Evolutionary conservation across 2,329 filamentous ascomycete species (phyloP).

Genomic region (Fusarium compactum): DNA sequence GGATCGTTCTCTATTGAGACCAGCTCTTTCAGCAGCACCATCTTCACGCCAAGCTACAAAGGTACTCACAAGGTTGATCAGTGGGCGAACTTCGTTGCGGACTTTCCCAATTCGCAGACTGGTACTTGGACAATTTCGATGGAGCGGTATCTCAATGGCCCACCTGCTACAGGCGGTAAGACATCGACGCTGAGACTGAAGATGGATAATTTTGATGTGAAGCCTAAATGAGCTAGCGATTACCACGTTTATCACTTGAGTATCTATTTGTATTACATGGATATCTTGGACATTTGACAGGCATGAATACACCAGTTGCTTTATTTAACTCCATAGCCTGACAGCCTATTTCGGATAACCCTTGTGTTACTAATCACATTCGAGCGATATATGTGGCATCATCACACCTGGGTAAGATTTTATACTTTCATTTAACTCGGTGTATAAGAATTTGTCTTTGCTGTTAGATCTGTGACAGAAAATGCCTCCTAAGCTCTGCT

Average conservation of each 20-base stretch:
- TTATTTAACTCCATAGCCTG: too few species aligned
- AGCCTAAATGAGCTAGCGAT: not conserved
- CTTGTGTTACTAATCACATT: too few species aligned
- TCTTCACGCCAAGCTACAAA: not conserved
- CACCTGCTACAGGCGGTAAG: not conserved
- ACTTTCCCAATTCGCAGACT: conserved; percentile 6
- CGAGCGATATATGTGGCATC: too few species aligned
- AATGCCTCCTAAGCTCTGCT: not conserved
- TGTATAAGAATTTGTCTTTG: too few species aligned
- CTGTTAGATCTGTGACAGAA: too few species aligned
- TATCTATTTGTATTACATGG: too few species aligned
- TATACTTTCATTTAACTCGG: too few species aligned
- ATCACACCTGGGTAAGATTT: too few species aligned
- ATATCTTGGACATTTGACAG: too few species aligned
- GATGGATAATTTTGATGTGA: conserved; percentile 7
- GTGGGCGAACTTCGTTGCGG: not conserved
- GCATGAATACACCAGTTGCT: too few species aligned
- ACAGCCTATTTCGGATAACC: too few species aligned
- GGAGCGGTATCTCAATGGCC: not conserved
- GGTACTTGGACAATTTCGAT: conserved; percentile 8
- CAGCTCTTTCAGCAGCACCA: not conserved
- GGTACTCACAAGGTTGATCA: not conserved
- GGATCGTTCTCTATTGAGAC: not conserved
- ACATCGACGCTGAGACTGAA: conserved; percentile 1
- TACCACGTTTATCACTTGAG: too few species aligned